phyloP scores from a whole-genome alignment of 2,329 filamentous ascomycete species.

The Zymoseptoria pseudotritici region DNA sequence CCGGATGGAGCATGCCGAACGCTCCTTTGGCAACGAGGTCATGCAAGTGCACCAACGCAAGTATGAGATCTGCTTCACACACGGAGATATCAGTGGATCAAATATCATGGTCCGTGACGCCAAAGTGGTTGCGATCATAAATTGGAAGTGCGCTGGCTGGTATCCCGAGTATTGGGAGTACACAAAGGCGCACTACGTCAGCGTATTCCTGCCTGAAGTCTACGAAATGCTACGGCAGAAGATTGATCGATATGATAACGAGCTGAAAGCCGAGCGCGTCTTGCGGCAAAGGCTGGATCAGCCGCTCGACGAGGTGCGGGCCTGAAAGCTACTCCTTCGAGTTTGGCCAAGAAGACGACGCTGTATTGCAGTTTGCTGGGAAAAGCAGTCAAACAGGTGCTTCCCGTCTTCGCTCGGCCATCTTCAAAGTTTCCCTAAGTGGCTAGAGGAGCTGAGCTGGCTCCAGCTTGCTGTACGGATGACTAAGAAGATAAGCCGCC shows the following conservation, averaged over 20 bases:
- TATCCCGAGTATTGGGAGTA: slow-evolving; percentile 1
- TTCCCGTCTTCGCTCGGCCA: no score
- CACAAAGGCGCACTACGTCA: slow-evolving; percentile 6
- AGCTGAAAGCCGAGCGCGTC: slow-evolving; percentile 8
- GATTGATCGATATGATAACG: slow-evolving; percentile 7
- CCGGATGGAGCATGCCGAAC: neutral
- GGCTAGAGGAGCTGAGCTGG: no score
- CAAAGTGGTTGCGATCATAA: neutral
- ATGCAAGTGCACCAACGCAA: neutral
- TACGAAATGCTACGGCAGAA: slow-evolving; percentile 7
- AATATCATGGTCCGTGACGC: neutral
- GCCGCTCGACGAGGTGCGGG: slow-evolving; percentile 1
- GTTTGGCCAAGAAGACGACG: no score
- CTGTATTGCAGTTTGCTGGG: no score
- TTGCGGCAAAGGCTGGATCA: slow-evolving; percentile 5
- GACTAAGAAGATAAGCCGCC: neutral
- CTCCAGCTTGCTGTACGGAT: neutral
- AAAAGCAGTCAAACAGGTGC: no score
- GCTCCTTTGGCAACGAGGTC: slow-evolving; percentile 1
- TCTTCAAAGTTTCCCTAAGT: no score
- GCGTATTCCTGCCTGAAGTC: slow-evolving; percentile 3
- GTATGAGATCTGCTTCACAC: neutral
- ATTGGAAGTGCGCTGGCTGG: neutral
- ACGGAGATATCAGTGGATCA: neutral
- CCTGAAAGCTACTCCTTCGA: no score